Conservation (phyloP, 345 rosid genomes). For the Citrus medica region DNA sequence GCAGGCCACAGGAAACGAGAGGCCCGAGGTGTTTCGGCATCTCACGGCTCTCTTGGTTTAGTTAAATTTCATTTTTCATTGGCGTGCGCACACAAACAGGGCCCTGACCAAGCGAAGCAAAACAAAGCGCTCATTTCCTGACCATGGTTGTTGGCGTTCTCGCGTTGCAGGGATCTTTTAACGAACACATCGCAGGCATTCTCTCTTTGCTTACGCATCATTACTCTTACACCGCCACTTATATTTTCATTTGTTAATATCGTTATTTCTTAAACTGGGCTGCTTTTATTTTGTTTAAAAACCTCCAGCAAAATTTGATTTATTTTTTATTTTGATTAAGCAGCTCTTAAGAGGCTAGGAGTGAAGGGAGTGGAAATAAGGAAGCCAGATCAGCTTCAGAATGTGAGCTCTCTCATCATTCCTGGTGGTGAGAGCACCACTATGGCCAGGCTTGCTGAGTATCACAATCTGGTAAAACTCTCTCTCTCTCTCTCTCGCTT, state of each 20-base stretch:
- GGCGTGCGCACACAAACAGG: neutral
- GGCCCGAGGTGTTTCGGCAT: neutral
- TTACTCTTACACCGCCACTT: neutral
- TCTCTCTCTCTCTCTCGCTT: neutral
- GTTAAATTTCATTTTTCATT: neutral
- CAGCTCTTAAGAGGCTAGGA: constrained; percentile 77
- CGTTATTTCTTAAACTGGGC: neutral
- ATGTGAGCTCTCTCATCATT: constrained; percentile 76
- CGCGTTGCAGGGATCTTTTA: constrained; percentile 96
- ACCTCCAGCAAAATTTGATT: neutral
- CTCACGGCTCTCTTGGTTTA: neutral
- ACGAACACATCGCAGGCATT: constrained; percentile 87
- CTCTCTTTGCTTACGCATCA: neutral
- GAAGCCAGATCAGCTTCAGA: constrained; percentile 78
- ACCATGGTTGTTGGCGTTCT: constrained; percentile 89
- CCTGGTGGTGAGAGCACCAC: constrained; percentile 99
- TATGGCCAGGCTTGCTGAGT: constrained; percentile 97
- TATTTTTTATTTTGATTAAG: neutral
- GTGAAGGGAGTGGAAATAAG: constrained; percentile 83
- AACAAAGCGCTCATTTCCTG: neutral
- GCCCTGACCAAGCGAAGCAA: neutral
- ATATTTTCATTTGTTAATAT: neutral
- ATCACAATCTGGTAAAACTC: constrained; percentile 61
- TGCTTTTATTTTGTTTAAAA: neutral
- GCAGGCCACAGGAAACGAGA: neutral